Evolutionary conservation across 2,329 filamentous ascomycete species (phyloP).

Genomic region (Pseudogymnoascus sp.): DNA sequence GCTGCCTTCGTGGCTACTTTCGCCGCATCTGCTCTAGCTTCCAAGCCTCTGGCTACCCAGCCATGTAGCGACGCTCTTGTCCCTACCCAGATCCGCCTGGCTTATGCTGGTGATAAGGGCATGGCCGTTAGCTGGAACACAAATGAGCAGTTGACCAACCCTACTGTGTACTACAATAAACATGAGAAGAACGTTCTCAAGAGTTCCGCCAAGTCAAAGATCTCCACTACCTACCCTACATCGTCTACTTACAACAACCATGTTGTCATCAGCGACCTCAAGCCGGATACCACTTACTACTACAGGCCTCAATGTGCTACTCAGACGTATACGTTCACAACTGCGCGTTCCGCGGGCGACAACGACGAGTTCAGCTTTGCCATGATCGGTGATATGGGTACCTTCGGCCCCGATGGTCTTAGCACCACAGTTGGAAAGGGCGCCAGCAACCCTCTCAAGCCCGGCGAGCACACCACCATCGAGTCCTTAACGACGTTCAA

Average conservation of each 20-base stretch:
- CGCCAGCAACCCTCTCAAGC: background rate
- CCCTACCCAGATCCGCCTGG: background rate
- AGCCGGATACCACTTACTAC: background rate
- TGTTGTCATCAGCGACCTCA: background rate
- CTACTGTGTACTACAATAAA: background rate
- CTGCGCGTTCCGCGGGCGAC: background rate
- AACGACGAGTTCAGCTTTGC: background rate
- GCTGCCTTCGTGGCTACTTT: background rate
- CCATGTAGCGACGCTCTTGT: background rate
- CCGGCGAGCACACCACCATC: conserved; percentile 10
- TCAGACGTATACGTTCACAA: background rate
- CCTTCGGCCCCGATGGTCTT: conserved; percentile 11
- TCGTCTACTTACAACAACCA: background rate
- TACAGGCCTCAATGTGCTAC: background rate
- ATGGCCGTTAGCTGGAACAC: background rate
- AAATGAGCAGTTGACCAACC: background rate
- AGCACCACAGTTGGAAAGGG: conserved; percentile 9
- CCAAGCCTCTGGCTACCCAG: background rate
- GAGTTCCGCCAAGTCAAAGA: background rate
- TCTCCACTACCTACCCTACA: background rate
- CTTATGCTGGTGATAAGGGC: background rate
- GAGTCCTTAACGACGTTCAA: background rate
- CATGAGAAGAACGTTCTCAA: background rate
- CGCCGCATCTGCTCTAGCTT: background rate
- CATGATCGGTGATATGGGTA: background rate